These are phyloP conservation scores for Scedosporium apiospermum DNA, from an alignment of 2,329 filamentous ascomycete species.

Conservation along the genomic window DNA sequence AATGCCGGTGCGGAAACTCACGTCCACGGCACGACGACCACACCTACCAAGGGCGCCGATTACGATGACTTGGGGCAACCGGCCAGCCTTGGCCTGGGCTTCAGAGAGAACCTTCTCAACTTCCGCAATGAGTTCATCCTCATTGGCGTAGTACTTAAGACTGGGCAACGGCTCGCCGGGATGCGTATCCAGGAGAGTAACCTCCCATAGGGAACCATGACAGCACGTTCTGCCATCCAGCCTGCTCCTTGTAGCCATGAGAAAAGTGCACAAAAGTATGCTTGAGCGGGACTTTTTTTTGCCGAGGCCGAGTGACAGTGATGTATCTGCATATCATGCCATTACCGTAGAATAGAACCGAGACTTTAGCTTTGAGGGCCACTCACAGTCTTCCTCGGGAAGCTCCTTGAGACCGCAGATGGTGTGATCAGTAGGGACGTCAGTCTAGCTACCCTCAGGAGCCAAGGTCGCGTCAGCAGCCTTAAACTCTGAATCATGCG, in stretches of 20 bases:
- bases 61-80: slow-evolving; percentile 65
- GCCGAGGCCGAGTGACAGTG: not conserved
- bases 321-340: not conserved
- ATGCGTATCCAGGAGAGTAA: slow-evolving; percentile 65
- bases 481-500: slow-evolving; percentile 52
- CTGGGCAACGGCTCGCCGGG: slow-evolving; percentile 42
- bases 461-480: slow-evolving; percentile 55
- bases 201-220: slow-evolving; percentile 67
- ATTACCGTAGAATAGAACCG: not conserved
- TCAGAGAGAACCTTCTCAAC: slow-evolving; percentile 61
- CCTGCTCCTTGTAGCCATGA: slow-evolving; percentile 70
- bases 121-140: slow-evolving; percentile 58
- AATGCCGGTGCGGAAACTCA: slow-evolving; percentile 59
- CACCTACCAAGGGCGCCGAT: slow-evolving; percentile 82
- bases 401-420: slow-evolving; percentile 73
- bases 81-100: slow-evolving; percentile 34
- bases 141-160: slow-evolving; percentile 57
- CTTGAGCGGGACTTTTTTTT: not conserved
- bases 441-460: slow-evolving; percentile 57
- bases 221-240: slow-evolving; percentile 71
- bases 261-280: slow-evolving; percentile 36
- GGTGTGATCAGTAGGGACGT: slow-evolving; percentile 58
- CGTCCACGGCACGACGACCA: slow-evolving; percentile 75
- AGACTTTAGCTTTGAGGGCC: not conserved
- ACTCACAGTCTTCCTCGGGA: slow-evolving; percentile 55